Percentiles rank a stretch among this genome's conserved stretches.
phyloP scores from a whole-genome alignment of 2,329 filamentous ascomycete species.

The Phialophora tarda region DNA sequence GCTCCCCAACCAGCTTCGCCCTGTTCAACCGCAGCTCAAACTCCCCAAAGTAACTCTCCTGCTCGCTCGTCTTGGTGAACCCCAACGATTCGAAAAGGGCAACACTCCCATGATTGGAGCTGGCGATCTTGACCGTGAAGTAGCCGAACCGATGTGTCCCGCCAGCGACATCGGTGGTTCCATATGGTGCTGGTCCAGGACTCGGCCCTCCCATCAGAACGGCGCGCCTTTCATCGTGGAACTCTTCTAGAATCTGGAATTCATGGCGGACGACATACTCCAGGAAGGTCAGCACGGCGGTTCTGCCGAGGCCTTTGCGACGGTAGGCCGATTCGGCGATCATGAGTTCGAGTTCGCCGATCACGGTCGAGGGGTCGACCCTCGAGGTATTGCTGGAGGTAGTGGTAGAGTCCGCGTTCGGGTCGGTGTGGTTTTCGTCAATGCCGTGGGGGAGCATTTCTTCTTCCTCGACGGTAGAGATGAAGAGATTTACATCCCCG shows the following conservation, averaged over 20 bases:
- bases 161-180: background rate
- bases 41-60: slow-evolving; percentile 71
- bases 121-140: slow-evolving; percentile 67
- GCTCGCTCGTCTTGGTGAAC: slow-evolving; percentile 58
- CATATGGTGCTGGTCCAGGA: background rate
- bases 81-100: slow-evolving; percentile 65
- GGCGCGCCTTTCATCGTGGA: slow-evolving; percentile 39
- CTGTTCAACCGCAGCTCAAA: slow-evolving; percentile 59
- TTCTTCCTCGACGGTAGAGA: slow-evolving; percentile 62
- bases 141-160: slow-evolving; percentile 45
- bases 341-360: slow-evolving; percentile 88
- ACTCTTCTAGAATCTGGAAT: slow-evolving; percentile 63
- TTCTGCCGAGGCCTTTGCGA: slow-evolving; percentile 68
- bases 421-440: slow-evolving; percentile 36
- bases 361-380: slow-evolving; percentile 20
- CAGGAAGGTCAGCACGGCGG: slow-evolving; percentile 71
- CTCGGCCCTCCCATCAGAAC: background rate
- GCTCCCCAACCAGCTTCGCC: slow-evolving; percentile 35
- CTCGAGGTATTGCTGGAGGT: background rate
- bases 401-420: background rate
- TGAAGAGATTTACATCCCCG: slow-evolving; percentile 81
- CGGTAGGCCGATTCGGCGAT: slow-evolving; percentile 67
- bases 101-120: slow-evolving; percentile 63
- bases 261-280: slow-evolving; percentile 67
- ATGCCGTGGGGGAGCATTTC: background rate